phyloP scores from a whole-genome alignment of 2,329 filamentous ascomycete species.

The Setomelanomma holmii region DNA sequence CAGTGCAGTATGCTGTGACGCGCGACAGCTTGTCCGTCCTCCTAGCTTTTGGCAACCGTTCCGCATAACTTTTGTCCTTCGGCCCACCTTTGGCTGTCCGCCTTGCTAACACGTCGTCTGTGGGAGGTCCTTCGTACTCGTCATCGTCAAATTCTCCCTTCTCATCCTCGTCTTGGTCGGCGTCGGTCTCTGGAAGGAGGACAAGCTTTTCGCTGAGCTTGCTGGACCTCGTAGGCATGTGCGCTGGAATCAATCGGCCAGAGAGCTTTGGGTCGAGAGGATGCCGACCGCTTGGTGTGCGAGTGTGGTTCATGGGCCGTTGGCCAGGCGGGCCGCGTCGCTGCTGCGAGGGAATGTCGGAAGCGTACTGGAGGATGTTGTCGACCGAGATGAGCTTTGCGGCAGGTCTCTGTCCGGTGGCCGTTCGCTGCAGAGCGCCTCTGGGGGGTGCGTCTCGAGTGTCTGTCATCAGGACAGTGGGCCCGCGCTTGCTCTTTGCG shows the following conservation, averaged over 20 bases:
- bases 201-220: constrained; percentile 98
- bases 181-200: constrained; percentile 80
- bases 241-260: constrained; percentile 63
- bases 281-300: constrained; percentile 59
- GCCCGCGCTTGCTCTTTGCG: constrained; percentile 47
- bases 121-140: constrained; percentile 65
- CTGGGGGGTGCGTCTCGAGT: constrained; percentile 56
- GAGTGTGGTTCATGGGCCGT: constrained; percentile 55
- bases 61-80: constrained; percentile 87
- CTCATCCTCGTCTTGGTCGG: constrained; percentile 61
- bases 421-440: constrained; percentile 26
- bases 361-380: constrained; percentile 91
- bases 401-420: constrained; percentile 40
- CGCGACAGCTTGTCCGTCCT: constrained; percentile 86
- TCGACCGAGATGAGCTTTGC: constrained; percentile 86
- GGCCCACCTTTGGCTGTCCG: constrained; percentile 71
- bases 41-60: constrained; percentile 86
- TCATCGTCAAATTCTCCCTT: constrained; percentile 63
- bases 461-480: constrained; percentile 61
- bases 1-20: constrained; percentile 95
- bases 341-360: constrained; percentile 93
- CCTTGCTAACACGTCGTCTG: constrained; percentile 69
- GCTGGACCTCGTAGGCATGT: constrained; percentile 83
- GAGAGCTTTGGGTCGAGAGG: constrained; percentile 63
- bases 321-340: constrained; percentile 73